A percentile compares a stretch with the other conserved stretches of the same genome.
phyloP scores from a whole-genome alignment of 106 monocot genomes.

The Acorus calamus region DNA sequence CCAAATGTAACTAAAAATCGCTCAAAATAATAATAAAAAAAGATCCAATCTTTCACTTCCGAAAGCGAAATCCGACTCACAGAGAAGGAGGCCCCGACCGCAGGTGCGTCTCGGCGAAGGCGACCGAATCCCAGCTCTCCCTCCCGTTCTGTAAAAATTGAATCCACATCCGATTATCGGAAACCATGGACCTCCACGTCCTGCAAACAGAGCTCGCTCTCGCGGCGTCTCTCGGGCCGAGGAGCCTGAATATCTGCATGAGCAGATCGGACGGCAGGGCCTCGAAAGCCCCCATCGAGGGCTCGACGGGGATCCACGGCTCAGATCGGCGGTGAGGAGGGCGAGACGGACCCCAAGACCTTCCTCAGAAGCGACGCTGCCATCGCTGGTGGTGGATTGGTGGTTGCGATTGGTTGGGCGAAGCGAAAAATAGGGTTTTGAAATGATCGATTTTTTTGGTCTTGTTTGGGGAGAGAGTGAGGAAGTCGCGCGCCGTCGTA shows the following conservation, averaged over 20 bases:
- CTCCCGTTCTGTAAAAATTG: conserved; percentile 56
- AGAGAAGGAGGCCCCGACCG: conserved; percentile 24
- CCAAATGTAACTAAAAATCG: neutral
- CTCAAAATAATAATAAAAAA: neutral
- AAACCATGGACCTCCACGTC: conserved; percentile 37
- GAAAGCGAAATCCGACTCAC: conserved; percentile 1
- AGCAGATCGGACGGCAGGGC: conserved; percentile 54
- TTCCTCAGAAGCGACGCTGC: conserved; percentile 36
- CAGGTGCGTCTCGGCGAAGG: conserved; percentile 74
- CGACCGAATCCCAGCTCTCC: conserved; percentile 56
- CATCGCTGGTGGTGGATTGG: too few relatives aligned
- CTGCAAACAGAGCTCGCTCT: conserved; percentile 47
- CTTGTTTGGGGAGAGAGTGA: too few relatives aligned
- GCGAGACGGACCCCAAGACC: conserved; percentile 41
- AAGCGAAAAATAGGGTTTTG: too few relatives aligned
- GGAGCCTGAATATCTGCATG: conserved; percentile 48
- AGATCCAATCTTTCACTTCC: neutral
- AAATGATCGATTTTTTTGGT: too few relatives aligned
- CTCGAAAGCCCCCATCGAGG: conserved; percentile 40
- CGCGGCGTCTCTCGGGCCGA: conserved; percentile 55
- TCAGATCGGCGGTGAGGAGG: conserved; percentile 1
- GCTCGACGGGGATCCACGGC: neutral
- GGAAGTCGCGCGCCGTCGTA: too few relatives aligned
- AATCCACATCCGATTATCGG: conserved; percentile 79
- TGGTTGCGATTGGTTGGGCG: too few relatives aligned